A percentile compares a stretch with the other conserved stretches of the same genome.
phyloP scores from a whole-genome alignment of 352 stramenopile species.

The Plasmopara viticola region DNA sequence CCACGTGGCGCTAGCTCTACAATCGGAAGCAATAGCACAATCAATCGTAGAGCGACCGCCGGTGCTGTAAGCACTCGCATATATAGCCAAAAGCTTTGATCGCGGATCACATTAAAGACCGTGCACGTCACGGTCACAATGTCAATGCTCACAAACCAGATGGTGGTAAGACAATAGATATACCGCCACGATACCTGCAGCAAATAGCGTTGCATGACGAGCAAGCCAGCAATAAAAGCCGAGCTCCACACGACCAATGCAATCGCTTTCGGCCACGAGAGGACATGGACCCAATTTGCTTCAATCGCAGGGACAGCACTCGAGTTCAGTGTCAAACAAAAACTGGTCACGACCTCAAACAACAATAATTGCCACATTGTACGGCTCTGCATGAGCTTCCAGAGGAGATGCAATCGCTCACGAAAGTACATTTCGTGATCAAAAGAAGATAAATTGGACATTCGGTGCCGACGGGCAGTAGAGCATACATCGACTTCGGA shows the following conservation, averaged over 20 bases:
- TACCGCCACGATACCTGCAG: conserved; percentile 46
- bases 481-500: conserved; percentile 8
- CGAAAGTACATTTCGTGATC: conserved; percentile 14
- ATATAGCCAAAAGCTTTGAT: conserved; percentile 53
- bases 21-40: conserved; percentile 51
- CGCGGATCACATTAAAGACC: conserved; percentile 44
- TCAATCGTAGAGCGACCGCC: conserved; percentile 36
- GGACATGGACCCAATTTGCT: conserved; percentile 48
- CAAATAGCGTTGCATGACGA: conserved; percentile 47
- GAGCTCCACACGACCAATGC: conserved; percentile 42
- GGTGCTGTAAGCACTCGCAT: conserved; percentile 39
- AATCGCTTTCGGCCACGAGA: conserved; percentile 44
- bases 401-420: conserved; percentile 43
- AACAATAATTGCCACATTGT: conserved; percentile 72
- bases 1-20: conserved; percentile 49
- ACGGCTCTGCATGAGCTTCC: conserved; percentile 53
- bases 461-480: not conserved
- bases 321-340: conserved; percentile 51
- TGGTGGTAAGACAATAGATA: conserved; percentile 40
- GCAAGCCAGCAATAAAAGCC: conserved; percentile 52
- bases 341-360: conserved; percentile 54
- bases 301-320: conserved; percentile 42
- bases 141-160: conserved; percentile 53
- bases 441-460: conserved; percentile 3
- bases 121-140: conserved; percentile 39